Evolutionary conservation across 805 yeast species (phyloP), one percentile per base, ranked within the genome.

Genomic region (Ogataea trehaloabstinens): DNA sequence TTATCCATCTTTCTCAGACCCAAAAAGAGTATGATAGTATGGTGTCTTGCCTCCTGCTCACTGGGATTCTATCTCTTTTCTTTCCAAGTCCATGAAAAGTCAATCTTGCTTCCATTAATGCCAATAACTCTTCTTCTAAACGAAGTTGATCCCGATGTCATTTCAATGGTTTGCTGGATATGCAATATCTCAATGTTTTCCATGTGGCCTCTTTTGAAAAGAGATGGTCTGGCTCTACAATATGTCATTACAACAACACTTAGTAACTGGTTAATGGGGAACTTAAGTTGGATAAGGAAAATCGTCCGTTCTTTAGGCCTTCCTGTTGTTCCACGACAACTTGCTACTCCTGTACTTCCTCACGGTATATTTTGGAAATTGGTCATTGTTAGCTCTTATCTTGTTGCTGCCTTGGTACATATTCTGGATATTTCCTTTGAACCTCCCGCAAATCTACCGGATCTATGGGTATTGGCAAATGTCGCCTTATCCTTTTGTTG

Each of bases 31-130:
- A 53, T 81, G 6, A 51, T 81, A 11, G 68, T 83, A 0, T 87
- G 89, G 78, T 87, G 90, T 1, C 73, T 93, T 36, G 78, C 89
- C 1, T 80, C 87, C 0, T 80, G 91, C 41, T 80, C 99, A 0
- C 74, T 93, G 80, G 82, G 95, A 0, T 93, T 93, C 56, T 93
- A 73, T 60, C 68, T 93, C 37, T 93, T 93, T 59, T 83, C 95
- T 22, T 93, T 88, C 68, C 98, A 91, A 60, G 98, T 93, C 4
- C 99, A 93, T 59, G 98, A 93, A 63, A 93, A 93, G 64, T 77
- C 93, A 0, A 90, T 93, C 12, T 65, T 93, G 42, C 74, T 93
- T 2, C 98, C 99, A 0, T 70, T 93, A 48, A 58, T 93, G 51
- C 98, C 98, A 4, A 76, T 88, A 8, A 78, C 93, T 0, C 65